Evolutionary conservation across 164 flowering plant species (phyloP), one percentile per base, ranked within the genome.

Genomic region (Umbilicus rupestris): DNA sequence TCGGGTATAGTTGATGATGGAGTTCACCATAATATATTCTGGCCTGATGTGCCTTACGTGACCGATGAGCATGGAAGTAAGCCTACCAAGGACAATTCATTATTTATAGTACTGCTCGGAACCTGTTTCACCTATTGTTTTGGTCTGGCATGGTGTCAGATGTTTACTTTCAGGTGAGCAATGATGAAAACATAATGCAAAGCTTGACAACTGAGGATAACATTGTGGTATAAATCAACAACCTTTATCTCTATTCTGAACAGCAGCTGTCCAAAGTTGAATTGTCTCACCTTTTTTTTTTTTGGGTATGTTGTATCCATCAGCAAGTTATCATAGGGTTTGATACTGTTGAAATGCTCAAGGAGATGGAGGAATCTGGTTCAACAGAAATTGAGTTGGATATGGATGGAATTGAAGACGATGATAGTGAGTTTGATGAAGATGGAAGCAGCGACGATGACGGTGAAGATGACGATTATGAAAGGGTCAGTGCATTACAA

Each of bases 31-130:
- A 87, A 85, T 70, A 70, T 92, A 69, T 80, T 92, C 73, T 90
- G 87, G 92, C 96, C 96, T 15, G 94, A 84, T 62, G 77, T 93
- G 79, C 87, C 89, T 70, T 93, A 93, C 74, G 73, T 87, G 41
- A 88, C 90, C 22, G 98, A 90, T 76, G 88, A 88, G 73, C 85
- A 87, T 80, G 98, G 96, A 83, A 87, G 98, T 92, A 79, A 81
- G 96, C 78, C 46, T 39, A 37, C 35, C 50, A 37, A 55, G 55
- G 29, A 55, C 17, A 15, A 47, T 37, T 16, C 67, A 57, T 22
- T 29, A n/a, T 46, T 31, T 20, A 45, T 10, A 22, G 10, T 7
- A 28, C 29, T 63, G 45, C 28, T 39, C 57, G 65, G 17, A 42
- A 28, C 62, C n/a, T 62, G 37, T 30, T 17, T 46, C 63, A 63